A percentile compares a stretch with the other conserved stretches of the same genome.
Conservation (phyloP, 768 basidiomycete genomes). For the Hypholoma sublateritium region DNA sequence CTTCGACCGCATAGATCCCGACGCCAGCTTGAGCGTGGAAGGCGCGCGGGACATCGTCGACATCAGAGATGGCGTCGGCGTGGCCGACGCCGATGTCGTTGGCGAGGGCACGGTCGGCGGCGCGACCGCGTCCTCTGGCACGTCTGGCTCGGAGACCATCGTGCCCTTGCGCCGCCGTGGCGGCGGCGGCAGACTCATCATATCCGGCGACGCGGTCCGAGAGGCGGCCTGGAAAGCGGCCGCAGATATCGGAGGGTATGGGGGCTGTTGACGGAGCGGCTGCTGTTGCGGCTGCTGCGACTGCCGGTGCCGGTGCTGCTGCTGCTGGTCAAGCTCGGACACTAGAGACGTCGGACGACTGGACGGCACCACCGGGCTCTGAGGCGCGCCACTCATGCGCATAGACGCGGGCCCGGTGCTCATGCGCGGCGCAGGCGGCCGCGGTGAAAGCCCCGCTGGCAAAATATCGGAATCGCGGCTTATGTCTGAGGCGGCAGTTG, state of each 20-base stretch:
- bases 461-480: conserved; percentile 20
- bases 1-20: conserved; percentile 29
- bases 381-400: conserved; percentile 9
- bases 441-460: conserved; percentile 25
- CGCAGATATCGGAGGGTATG: background rate
- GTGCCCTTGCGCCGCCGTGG: conserved; percentile 43
- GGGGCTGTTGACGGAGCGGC: background rate
- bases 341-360: conserved; percentile 1
- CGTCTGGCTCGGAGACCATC: conserved; percentile 16
- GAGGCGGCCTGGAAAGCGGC: conserved; percentile 2
- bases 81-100: background rate
- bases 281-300: conserved; percentile 3
- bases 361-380: background rate
- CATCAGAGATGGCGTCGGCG: background rate
- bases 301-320: background rate
- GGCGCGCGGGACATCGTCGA: conserved; percentile 18
- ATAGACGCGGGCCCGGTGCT: conserved; percentile 13
- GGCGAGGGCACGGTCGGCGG: background rate
- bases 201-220: conserved; percentile 29
- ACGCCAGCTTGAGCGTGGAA: conserved; percentile 16
- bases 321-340: background rate
- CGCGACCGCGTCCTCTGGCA: conserved; percentile 5
- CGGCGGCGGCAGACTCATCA: conserved; percentile 54
- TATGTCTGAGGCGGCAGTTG: conserved; percentile 33
- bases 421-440: conserved; percentile 21